phyloP scores from a whole-genome alignment of 2,329 filamentous ascomycete genomes.

The Colletotrichum eremochloae region DNA sequence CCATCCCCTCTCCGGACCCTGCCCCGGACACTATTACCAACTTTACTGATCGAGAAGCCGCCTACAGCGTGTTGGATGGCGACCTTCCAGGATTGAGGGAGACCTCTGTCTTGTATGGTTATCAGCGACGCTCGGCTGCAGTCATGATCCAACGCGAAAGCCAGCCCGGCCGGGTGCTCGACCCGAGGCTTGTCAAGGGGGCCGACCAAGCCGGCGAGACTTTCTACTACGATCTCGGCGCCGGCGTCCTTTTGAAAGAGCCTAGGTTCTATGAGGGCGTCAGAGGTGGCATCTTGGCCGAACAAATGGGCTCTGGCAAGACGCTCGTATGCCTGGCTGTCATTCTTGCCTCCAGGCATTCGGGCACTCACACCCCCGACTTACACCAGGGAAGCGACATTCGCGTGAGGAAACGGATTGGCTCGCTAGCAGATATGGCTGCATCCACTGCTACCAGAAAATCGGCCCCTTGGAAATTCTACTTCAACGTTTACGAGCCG shows the following conservation, averaged over 20 bases:
- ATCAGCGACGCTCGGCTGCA: constrained; percentile 84
- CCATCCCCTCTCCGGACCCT: constrained; percentile 76
- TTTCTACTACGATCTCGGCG: constrained; percentile 80
- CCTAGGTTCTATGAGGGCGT: constrained; percentile 80
- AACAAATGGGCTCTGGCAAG: constrained; percentile 88
- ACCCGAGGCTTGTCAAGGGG: constrained; percentile 77
- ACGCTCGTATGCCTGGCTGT: constrained; percentile 87
- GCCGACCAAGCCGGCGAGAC: constrained; percentile 69
- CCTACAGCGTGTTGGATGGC: constrained; percentile 68
- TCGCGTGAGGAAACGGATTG: constrained; percentile 62
- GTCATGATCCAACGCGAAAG: constrained; percentile 87
- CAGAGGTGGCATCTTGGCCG: constrained; percentile 82
- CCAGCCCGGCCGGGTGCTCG: constrained; percentile 73
- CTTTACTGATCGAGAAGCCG: constrained; percentile 63
- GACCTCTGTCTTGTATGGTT: constrained; percentile 75
- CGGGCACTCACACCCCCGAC: constrained; percentile 76
- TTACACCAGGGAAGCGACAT: constrained; percentile 62
- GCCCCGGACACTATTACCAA: constrained; percentile 62
- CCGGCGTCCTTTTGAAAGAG: constrained; percentile 72
- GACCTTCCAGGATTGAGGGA: constrained; percentile 66
- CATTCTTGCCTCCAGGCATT: constrained; percentile 80
- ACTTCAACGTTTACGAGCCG: constrained; percentile 67
- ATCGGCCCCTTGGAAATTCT: constrained; percentile 77
- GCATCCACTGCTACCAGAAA: constrained; percentile 76
- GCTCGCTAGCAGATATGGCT: constrained; percentile 80